These are phyloP conservation scores for Shiraia sp. DNA, from an alignment of 2,329 filamentous ascomycete species.

Conservation along the genomic window DNA sequence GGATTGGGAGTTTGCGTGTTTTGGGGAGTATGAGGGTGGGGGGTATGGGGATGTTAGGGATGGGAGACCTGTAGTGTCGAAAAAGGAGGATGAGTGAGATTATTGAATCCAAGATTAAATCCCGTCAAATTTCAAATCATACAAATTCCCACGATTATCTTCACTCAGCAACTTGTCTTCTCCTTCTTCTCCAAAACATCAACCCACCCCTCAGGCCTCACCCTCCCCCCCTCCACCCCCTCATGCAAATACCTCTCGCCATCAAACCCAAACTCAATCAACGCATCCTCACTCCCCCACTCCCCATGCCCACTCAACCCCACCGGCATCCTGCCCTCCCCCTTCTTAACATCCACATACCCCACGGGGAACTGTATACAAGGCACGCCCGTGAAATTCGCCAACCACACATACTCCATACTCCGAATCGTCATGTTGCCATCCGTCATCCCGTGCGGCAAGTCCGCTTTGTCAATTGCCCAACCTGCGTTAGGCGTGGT, in stretches of 20 bases:
- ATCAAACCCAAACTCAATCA: conserved; percentile 59
- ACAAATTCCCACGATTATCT: too few relatives aligned
- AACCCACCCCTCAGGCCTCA: conserved; percentile 43
- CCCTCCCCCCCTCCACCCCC: conserved; percentile 38
- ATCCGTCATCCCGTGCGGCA: conserved; percentile 68
- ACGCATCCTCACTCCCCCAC: conserved; percentile 58
- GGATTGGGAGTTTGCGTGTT: conserved; percentile 68
- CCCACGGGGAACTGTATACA: conserved; percentile 75
- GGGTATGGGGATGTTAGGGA: conserved; percentile 56
- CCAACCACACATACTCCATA: conserved; percentile 86
- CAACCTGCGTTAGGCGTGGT: conserved; percentile 77
- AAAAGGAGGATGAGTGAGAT: not conserved
- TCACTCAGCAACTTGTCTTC: too few relatives aligned
- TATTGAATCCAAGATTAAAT: too few relatives aligned
- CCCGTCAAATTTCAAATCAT: too few relatives aligned
- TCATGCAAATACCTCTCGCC: conserved; percentile 53
- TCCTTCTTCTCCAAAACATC: conserved; percentile 39
- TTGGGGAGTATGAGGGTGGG: conserved; percentile 57
- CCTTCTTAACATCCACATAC: conserved; percentile 62
- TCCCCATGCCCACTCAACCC: conserved; percentile 60
- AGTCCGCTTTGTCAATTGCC: conserved; percentile 68
- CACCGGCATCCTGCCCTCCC: conserved; percentile 59
- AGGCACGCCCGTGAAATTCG: conserved; percentile 80
- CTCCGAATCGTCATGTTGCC: conserved; percentile 72
- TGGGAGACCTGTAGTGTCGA: conserved; percentile 49